Conservation (phyloP, 2,329 filamentous ascomycete genomes). For the Paecilomyces variotii region DNA sequence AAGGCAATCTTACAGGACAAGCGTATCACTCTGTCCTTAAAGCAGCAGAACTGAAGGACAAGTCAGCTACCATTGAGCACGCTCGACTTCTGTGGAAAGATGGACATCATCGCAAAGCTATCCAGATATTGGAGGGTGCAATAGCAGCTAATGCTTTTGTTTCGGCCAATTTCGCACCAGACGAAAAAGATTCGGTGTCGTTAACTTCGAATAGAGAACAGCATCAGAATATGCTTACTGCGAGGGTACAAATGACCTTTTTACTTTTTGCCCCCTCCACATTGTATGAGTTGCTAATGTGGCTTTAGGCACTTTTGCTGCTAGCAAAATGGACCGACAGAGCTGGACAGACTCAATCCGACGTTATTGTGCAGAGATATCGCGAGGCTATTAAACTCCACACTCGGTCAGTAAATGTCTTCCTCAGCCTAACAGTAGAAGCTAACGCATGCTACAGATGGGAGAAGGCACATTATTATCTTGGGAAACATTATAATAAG, state of each 20-base stretch:
- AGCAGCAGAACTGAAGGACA: slow-evolving; percentile 74
- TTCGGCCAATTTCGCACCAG: slow-evolving; percentile 30
- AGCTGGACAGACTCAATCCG: slow-evolving; percentile 85
- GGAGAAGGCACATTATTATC: slow-evolving; percentile 97
- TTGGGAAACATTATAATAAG: slow-evolving; percentile 96
- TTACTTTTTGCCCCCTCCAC: neutral
- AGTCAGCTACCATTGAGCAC: slow-evolving; percentile 87
- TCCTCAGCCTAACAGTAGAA: neutral
- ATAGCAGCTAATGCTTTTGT: slow-evolving; percentile 75
- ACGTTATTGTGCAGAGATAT: slow-evolving; percentile 72
- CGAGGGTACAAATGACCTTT: slow-evolving; percentile 25
- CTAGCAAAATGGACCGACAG: slow-evolving; percentile 95
- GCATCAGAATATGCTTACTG: slow-evolving; percentile 44
- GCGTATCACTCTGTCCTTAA: slow-evolving; percentile 92
- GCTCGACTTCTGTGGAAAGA: slow-evolving; percentile 89
- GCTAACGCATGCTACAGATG: slow-evolving; percentile 46
- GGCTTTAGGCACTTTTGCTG: slow-evolving; percentile 63
- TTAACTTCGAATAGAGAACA: slow-evolving; percentile 35
- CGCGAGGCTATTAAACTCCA: slow-evolving; percentile 56
- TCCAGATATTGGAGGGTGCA: slow-evolving; percentile 79
- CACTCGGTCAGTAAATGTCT: slow-evolving; percentile 17
- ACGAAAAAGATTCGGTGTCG: slow-evolving; percentile 26
- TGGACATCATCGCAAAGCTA: slow-evolving; percentile 87
- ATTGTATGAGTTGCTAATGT: slow-evolving; percentile 5
- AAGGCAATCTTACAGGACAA: slow-evolving; percentile 58